phyloP scores from a whole-genome alignment of 2,329 filamentous ascomycete genomes.

The Sarocladiaceae sp. region DNA sequence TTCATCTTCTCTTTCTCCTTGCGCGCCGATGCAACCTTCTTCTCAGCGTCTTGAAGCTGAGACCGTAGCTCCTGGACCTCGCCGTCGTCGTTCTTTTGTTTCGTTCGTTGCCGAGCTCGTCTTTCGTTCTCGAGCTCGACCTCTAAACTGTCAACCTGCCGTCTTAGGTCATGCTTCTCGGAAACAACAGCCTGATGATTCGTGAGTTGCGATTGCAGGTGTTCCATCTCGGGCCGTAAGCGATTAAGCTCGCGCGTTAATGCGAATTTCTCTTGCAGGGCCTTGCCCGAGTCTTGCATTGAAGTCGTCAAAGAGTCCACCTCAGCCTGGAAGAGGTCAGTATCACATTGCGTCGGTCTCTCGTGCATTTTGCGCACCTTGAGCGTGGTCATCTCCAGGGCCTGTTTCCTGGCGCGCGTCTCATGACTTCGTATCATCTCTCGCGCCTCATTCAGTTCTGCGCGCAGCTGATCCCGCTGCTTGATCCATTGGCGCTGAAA shows the following conservation, averaged over 20 bases:
- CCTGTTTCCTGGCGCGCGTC: constrained; percentile 40
- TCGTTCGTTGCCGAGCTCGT: constrained; percentile 25
- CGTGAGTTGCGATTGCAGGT: constrained; percentile 46
- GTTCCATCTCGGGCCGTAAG: constrained; percentile 50
- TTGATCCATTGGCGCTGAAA: constrained; percentile 44
- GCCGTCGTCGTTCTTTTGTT: constrained; percentile 27
- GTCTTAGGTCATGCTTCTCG: constrained; percentile 74
- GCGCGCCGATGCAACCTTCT: constrained; percentile 32
- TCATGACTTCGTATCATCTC: constrained; percentile 39
- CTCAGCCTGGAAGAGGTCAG: constrained; percentile 52
- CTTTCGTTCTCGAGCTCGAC: constrained; percentile 78
- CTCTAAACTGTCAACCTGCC: constrained; percentile 69
- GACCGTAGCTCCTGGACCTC: constrained; percentile 35
- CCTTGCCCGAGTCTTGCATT: constrained; percentile 62
- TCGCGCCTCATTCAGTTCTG: constrained; percentile 37
- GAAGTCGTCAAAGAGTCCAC: constrained; percentile 61
- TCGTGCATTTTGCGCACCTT: constrained; percentile 29
- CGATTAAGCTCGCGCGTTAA: constrained; percentile 45
- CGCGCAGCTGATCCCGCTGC: constrained; percentile 31
- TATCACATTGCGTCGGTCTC: too few species aligned
- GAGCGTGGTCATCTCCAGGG: constrained; percentile 40
- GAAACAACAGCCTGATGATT: constrained; percentile 63
- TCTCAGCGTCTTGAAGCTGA: constrained; percentile 29
- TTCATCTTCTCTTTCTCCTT: constrained; percentile 39
- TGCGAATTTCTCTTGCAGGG: constrained; percentile 54